Evolutionary conservation across 352 stramenopile species (phyloP).

Genomic region (Phytopythium chamaehyphon): DNA sequence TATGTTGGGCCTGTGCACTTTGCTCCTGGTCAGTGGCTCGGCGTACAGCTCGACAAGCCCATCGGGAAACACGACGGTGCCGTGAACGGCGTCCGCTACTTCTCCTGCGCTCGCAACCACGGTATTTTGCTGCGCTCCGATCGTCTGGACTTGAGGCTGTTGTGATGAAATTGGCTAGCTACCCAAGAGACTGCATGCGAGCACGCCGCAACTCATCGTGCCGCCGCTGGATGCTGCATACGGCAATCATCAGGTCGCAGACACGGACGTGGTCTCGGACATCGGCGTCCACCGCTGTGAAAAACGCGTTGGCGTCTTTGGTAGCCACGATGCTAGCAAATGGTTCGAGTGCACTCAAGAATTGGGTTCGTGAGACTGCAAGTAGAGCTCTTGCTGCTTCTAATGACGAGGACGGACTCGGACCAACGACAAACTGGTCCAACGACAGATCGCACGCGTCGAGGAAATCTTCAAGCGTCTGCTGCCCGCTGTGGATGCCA

Average conservation of each 20-base stretch:
- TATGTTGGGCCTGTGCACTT: conserved; percentile 69
- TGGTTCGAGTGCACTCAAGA: conserved; percentile 52
- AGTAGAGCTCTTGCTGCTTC: conserved; percentile 27
- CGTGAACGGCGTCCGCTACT: conserved; percentile 59
- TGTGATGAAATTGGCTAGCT: neutral
- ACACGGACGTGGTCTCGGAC: conserved; percentile 46
- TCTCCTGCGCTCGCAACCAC: conserved; percentile 45
- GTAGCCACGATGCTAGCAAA: conserved; percentile 27
- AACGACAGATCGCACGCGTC: neutral
- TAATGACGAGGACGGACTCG: neutral
- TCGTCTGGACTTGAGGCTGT: conserved; percentile 37
- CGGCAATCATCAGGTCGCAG: conserved; percentile 39
- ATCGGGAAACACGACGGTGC: conserved; percentile 67
- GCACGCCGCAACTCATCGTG: conserved; percentile 35
- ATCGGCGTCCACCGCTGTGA: conserved; percentile 47
- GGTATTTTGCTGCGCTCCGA: conserved; percentile 72
- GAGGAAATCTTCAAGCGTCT: conserved; percentile 13
- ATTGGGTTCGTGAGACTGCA: conserved; percentile 48
- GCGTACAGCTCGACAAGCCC: conserved; percentile 57
- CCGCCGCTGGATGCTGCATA: conserved; percentile 40
- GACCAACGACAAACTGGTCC: conserved; percentile 24
- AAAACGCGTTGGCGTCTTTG: conserved; percentile 57
- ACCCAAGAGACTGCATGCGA: neutral
- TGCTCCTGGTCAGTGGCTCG: conserved; percentile 59
- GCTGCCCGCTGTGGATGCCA: neutral